phyloP scores from a whole-genome alignment of 805 yeast genomes.

The Millerozyma miso region DNA sequence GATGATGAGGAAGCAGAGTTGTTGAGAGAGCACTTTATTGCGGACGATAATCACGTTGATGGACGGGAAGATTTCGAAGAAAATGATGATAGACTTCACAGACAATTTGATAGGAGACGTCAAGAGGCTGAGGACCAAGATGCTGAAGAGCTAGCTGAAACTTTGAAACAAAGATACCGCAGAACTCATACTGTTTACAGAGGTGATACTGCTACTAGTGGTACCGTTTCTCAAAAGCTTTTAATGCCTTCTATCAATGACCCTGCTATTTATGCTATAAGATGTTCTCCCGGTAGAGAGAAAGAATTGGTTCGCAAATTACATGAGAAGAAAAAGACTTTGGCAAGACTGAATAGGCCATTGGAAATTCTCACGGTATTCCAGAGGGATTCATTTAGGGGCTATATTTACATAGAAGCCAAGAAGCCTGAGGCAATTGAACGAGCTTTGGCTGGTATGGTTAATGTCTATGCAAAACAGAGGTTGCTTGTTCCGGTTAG shows the following conservation, averaged over 20 bases:
- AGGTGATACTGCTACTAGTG: constrained; percentile 66
- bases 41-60: constrained; percentile 62
- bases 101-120: constrained; percentile 84
- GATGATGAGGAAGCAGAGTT: constrained; percentile 92
- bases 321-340: constrained; percentile 75
- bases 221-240: constrained; percentile 82
- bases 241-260: constrained; percentile 94
- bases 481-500: constrained; percentile 89
- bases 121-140: constrained; percentile 89
- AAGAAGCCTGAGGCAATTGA: constrained; percentile 89
- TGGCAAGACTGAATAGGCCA: constrained; percentile 71
- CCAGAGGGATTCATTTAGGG: constrained; percentile 89
- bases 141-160: constrained; percentile 90
- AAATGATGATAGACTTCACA: constrained; percentile 74
- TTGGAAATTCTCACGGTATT: constrained; percentile 83
- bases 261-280: constrained; percentile 92
- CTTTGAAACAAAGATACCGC: constrained; percentile 88
- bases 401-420: constrained; percentile 92
- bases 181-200: constrained; percentile 78
- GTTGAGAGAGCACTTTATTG: constrained; percentile 75
- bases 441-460: constrained; percentile 83
- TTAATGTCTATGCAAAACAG: constrained; percentile 70
- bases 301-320: constrained; percentile 84
- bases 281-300: constrained; percentile 91
- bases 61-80: constrained; percentile 38